phyloP scores from a whole-genome alignment of 306 rosid species.

The Erythrophleum fordii region DNA sequence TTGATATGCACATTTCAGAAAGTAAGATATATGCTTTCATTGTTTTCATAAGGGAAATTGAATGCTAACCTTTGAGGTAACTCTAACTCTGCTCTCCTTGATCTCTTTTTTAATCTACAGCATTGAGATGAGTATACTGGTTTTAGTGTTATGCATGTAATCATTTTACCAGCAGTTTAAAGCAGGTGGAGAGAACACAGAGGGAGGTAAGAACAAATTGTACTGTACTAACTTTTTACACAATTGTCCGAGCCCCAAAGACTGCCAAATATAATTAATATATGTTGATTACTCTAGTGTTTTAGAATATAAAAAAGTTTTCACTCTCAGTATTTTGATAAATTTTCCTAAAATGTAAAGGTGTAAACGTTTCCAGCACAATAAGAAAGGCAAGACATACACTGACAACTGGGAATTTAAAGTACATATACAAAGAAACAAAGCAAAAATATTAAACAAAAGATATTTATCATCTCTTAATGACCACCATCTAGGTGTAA shows the following conservation, averaged over 20 bases:
- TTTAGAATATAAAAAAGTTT: not conserved
- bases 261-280: not conserved
- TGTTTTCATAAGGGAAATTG: not conserved
- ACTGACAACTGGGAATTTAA: not conserved
- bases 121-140: constrained; percentile 32
- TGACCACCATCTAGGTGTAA: constrained; percentile 1
- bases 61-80: constrained; percentile 82
- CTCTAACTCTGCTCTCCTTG: constrained; percentile 88
- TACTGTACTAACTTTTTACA: not conserved
- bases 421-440: constrained; percentile 6
- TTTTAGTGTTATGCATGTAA: constrained; percentile 7
- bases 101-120: constrained; percentile 89
- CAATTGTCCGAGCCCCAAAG: constrained; percentile 1
- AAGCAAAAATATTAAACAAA: constrained; percentile 4
- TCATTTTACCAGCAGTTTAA: constrained; percentile 16
- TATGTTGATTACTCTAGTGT: constrained; percentile 5
- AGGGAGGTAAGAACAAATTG: not conserved
- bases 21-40: not conserved
- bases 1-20: not conserved
- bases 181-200: not conserved
- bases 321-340: not conserved
- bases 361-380: constrained; percentile 3
- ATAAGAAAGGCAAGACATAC: constrained; percentile 1
- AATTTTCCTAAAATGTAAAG: constrained; percentile 2
- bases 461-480: constrained; percentile 9